These are phyloP conservation scores for Xanthoceras sorbifolium DNA, from an alignment of 345 rosid genomes.

Conservation along the genomic window DNA sequence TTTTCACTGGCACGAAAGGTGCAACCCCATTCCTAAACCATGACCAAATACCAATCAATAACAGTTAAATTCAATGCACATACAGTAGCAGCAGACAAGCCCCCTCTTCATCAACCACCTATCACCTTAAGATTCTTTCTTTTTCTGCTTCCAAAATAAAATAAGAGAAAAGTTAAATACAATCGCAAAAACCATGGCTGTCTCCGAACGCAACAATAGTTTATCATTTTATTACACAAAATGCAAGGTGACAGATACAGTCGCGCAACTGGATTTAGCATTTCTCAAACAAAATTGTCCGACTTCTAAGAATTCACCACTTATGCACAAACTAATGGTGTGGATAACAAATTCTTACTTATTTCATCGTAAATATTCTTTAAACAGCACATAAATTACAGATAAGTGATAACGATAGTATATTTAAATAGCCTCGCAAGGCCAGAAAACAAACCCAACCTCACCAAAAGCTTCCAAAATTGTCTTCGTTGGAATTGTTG, in stretches of 20 bases:
- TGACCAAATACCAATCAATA: too few species aligned
- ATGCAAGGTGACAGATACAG: too few species aligned
- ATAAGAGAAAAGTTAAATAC: not conserved
- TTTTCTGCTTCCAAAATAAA: not conserved
- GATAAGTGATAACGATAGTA: not conserved
- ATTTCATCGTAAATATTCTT: not conserved
- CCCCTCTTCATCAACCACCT: not conserved
- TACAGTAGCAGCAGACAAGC: not conserved
- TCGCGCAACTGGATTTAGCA: not conserved
- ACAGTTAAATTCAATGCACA: not conserved
- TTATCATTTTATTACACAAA: not conserved
- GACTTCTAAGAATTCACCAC: not conserved
- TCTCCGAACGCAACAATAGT: not conserved
- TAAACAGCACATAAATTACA: not conserved
- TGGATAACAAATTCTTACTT: not conserved
- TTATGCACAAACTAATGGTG: not conserved
- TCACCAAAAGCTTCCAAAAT: not conserved
- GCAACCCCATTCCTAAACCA: not conserved
- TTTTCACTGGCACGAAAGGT: not conserved
- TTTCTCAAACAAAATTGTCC: not conserved
- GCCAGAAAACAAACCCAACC: not conserved
- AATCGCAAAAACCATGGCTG: not conserved
- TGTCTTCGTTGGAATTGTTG: not conserved
- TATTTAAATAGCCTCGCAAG: not conserved
- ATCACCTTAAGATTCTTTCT: not conserved